Evolutionary conservation across 2,329 filamentous ascomycete genomes (phyloP), one percentile per base, ranked within the genome.

Genomic region (Nigrospora oryzae): DNA sequence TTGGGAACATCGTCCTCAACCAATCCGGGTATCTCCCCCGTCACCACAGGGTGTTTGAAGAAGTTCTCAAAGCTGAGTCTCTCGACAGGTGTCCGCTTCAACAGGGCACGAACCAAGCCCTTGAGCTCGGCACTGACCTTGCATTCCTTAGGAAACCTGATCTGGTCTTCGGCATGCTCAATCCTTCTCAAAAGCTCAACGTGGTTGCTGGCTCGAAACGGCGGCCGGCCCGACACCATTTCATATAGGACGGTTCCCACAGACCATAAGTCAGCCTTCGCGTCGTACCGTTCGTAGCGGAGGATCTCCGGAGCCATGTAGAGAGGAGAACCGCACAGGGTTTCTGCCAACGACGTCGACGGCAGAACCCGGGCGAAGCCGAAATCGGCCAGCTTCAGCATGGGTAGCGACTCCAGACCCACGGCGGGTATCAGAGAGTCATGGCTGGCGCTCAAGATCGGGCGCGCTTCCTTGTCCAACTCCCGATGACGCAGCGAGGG

Each of bases 261-360:
- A 17, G 93, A 98, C 93, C 93, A 98, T 32, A 98, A 70, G 68
- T 98, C 93, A 39, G 90, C 91, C 65, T 95, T 95, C 51, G 91
- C 89, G 67, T 95, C 91, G 64, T 98, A 98, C 59, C 91, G 91
- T 63, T 98, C 90, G 58, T 97, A 98, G 48, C 90, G 83, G 50
- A 98, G 73, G 51, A 98, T 98, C 68, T 98, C 93, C 4, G 93
- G 93, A 0, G 93, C 93, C 93, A 98, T 98, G 69, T 98, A 98
- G 23, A 98, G 72, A 11, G 93, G 93, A 12, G 93, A 97, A 15
- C 93, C 93, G 63, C 93, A 98, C 0, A 98, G 79, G 0, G 93
- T 98, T 63, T 98, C 93, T 11, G 93, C 93, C 51, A 98, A 75
- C 5, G 90, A 91, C 0, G 91, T 95, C 8, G 87, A 83, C 2